Evolutionary conservation across 2,329 filamentous ascomycete genomes (phyloP).

Genomic region (Elsinoe australis): DNA sequence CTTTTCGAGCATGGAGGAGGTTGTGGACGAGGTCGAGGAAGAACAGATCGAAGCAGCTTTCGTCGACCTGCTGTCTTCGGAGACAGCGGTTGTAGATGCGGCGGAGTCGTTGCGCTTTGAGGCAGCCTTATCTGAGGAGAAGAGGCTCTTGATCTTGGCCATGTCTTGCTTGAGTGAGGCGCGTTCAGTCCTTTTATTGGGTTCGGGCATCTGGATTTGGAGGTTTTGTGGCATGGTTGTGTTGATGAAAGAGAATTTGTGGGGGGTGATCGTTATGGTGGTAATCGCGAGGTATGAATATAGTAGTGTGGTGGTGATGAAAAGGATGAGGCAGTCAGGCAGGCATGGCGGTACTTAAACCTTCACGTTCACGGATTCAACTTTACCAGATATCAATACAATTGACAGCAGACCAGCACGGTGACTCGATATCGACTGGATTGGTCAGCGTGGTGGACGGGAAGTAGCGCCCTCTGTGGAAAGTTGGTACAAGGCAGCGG

Average conservation of each 20-base stretch:
- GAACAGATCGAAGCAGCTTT: neutral
- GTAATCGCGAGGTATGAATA: too few species aligned
- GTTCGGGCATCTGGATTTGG: neutral
- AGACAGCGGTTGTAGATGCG: neutral
- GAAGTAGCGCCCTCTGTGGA: too few species aligned
- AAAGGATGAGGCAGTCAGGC: neutral
- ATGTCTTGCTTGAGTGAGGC: slow-evolving; percentile 9
- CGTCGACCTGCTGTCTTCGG: neutral
- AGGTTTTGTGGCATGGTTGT: slow-evolving; percentile 2
- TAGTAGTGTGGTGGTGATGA: neutral
- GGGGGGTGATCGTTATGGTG: neutral
- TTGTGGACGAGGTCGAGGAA: slow-evolving; percentile 5
- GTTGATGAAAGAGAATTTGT: slow-evolving; percentile 14
- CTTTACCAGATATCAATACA: too few species aligned
- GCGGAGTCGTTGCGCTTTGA: slow-evolving; percentile 5
- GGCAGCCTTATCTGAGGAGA: slow-evolving; percentile 9
- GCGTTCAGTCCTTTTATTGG: neutral
- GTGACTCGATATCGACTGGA: too few species aligned
- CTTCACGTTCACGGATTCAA: too few species aligned
- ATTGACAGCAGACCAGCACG: too few species aligned
- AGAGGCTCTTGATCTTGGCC: slow-evolving; percentile 5
- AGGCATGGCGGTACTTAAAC: neutral
- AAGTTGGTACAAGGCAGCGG: slow-evolving; percentile 12
- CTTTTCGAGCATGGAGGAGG: slow-evolving; percentile 9
- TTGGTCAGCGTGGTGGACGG: too few species aligned